These are phyloP conservation scores for Aspergillus nidulans DNA, from an alignment of 495 filamentous ascomycete species.

Conservation along the genomic window DNA sequence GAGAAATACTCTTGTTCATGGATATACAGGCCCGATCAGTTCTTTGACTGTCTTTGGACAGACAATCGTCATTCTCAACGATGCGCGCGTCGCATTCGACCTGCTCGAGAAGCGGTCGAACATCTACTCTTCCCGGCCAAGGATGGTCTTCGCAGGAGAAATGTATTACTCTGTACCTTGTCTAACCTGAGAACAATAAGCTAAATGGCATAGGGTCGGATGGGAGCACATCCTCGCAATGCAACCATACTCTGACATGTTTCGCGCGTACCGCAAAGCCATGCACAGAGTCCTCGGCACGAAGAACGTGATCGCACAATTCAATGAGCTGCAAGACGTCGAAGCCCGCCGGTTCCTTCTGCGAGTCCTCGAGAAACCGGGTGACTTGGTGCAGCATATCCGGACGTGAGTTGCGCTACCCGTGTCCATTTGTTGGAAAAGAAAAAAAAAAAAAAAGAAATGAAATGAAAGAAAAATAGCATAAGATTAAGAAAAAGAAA, in stretches of 20 bases:
- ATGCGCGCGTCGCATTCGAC: slow-evolving; percentile 36
- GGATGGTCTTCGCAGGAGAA: slow-evolving; percentile 33
- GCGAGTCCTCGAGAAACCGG: slow-evolving; percentile 31
- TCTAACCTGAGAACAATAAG: background rate
- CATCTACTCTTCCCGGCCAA: slow-evolving; percentile 40
- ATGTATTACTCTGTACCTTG: slow-evolving; percentile 24
- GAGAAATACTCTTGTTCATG: background rate
- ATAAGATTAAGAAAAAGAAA: too few species aligned
- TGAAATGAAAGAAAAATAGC: too few species aligned
- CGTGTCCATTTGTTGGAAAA: too few species aligned
- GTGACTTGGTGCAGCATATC: slow-evolving; percentile 30
- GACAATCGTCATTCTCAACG: slow-evolving; percentile 46
- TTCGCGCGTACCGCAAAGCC: slow-evolving; percentile 40
- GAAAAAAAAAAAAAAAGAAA: too few species aligned
- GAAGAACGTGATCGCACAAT: slow-evolving; percentile 23
- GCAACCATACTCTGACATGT: slow-evolving; percentile 32
- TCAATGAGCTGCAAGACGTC: slow-evolving; percentile 29
- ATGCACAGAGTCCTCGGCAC: slow-evolving; percentile 30
- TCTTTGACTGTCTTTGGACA: slow-evolving; percentile 46
- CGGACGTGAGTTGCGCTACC: slow-evolving; percentile 24
- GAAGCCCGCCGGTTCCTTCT: slow-evolving; percentile 39
- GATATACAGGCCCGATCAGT: slow-evolving; percentile 39
- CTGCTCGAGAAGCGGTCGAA: slow-evolving; percentile 44
- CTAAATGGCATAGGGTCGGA: slow-evolving; percentile 21
- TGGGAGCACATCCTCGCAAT: slow-evolving; percentile 35